Base-by-base conservation (phyloP, 192 early-diverging fungal genomes). In the Mortierella claussenii region DNA sequence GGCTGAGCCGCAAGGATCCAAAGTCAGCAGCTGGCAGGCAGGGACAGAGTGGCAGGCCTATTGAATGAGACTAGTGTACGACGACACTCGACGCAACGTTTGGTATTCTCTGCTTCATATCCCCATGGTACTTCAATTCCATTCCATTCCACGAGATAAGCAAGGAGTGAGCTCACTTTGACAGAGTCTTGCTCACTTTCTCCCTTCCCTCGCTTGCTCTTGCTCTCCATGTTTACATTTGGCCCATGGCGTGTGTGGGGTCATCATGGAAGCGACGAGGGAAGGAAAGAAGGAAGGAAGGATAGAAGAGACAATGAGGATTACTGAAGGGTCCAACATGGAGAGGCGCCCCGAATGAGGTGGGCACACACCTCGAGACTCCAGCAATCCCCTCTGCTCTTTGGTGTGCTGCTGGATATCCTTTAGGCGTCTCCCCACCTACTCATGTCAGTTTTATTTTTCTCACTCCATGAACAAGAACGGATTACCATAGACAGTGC, bases 141-240 rank as follows among this genome's bases (percentile, higher is more conserved):
- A 53, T 53, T 53, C 50, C 31, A 53, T 32, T 53, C 50, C 50
- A 32, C 50, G 28, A 53, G 50, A 53, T 53, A 53, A 53, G 50
- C 28, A 53, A 53, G 17, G 30, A 53, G n/a, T 17, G n/a, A 48
- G 30, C 26, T 31, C n/a, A 32, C 26, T 15, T 31, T 31, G 31
- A 11, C 7, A 8, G 10, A 53, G 10, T 33, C 18, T 6, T 6
- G 10, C 7, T 13, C 37, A 40, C 13, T 40, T 40, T 40, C 7
- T 40, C 37, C 37, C 7, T 40, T 40, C 37, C 7, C n/a, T n/a
- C n/a, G n/a, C n/a, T n/a, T n/a, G n/a, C n/a, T n/a, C n/a, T n/a
- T n/a, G n/a, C n/a, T 49, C 17, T 49, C 28, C 18, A 11, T 32
- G 30, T 53, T 17, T 31, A 17, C 17, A 31, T 32, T 53, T 32